Percentiles rank a stretch among this genome's conserved stretches.
Conservation (phyloP, 805 yeast genomes). For the Saccharomyces kudriavzevii region DNA sequence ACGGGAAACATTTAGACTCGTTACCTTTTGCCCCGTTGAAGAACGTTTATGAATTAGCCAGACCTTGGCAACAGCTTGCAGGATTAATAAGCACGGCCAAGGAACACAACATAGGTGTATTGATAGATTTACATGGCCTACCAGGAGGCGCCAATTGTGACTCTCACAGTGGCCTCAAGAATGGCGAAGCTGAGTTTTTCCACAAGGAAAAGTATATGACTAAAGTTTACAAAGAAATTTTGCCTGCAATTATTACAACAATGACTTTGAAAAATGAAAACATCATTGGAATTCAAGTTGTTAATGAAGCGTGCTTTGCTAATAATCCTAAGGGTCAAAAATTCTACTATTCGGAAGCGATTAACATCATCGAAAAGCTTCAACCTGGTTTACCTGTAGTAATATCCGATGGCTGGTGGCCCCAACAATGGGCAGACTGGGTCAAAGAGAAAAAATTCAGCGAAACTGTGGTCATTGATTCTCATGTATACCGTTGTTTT, state of each 20-base stretch:
- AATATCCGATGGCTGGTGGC: constrained; percentile 93
- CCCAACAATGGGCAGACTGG: constrained; percentile 69
- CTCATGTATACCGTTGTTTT: constrained; percentile 82
- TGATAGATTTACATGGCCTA: constrained; percentile 80
- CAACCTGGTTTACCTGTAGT: constrained; percentile 58
- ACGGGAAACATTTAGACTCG: constrained; percentile 44
- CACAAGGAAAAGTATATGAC: constrained; percentile 35
- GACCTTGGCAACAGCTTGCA: constrained; percentile 54
- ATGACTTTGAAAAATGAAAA: constrained; percentile 46
- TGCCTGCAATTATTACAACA: constrained; percentile 57
- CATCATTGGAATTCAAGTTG: constrained; percentile 73
- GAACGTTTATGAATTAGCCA: constrained; percentile 55
- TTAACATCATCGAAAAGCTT: constrained; percentile 46
- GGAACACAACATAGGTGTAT: constrained; percentile 54
- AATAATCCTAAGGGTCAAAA: constrained; percentile 45
- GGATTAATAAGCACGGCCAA: constrained; percentile 53
- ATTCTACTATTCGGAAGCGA: constrained; percentile 58
- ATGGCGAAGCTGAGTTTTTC: constrained; percentile 28
- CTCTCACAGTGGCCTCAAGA: constrained; percentile 71
- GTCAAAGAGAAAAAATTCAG: constrained; percentile 33
- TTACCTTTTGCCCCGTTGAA: constrained; percentile 55
- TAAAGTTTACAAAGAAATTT: constrained; percentile 39
- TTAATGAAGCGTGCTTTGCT: constrained; percentile 72
- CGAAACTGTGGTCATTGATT: constrained; percentile 67
- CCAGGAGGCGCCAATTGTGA: constrained; percentile 90